These are phyloP conservation scores for Dipodascus albidus DNA, from an alignment of 805 yeast genomes.

Conservation along the genomic window DNA sequence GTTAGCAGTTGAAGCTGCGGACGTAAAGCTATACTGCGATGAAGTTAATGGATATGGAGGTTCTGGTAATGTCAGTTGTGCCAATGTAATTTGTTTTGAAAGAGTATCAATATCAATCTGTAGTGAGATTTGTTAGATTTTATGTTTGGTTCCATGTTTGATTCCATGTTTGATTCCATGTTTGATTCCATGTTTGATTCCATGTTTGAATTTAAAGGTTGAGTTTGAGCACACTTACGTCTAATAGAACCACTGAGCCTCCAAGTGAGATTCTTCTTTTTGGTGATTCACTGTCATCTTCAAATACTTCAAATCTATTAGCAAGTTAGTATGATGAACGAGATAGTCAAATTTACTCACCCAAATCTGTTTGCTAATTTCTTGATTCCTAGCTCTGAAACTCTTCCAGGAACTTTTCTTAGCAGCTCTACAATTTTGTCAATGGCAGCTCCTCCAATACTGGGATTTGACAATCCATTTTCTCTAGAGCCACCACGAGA, in stretches of 20 bases:
- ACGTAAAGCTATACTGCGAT: conserved; percentile 16
- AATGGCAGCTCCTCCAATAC: background rate
- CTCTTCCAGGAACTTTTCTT: conserved; percentile 24
- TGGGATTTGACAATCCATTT: background rate
- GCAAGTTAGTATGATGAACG: background rate
- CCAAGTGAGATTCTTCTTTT: conserved; percentile 28
- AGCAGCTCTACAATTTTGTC: conserved; percentile 15
- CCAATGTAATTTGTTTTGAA: background rate
- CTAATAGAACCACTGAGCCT: conserved; percentile 28
- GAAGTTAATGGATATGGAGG: conserved; percentile 2
- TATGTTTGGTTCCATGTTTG: too few species aligned
- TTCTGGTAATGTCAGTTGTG: background rate
- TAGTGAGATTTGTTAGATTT: too few species aligned
- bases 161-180: too few species aligned
- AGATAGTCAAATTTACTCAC: conserved; percentile 5
- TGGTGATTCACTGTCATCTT: conserved; percentile 19
- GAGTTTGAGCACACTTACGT: conserved; percentile 15
- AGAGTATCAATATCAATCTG: conserved; percentile 16
- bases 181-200: conserved; percentile 3
- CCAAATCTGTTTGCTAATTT: conserved; percentile 23
- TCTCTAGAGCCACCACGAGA: background rate
- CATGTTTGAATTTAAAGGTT: too few species aligned
- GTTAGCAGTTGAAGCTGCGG: conserved; percentile 16
- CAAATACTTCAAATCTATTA: conserved; percentile 26
- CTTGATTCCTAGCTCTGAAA: conserved; percentile 25